Conservation (phyloP, 2,329 filamentous ascomycete genomes). For the Ceratocystiopsis minuta region DNA sequence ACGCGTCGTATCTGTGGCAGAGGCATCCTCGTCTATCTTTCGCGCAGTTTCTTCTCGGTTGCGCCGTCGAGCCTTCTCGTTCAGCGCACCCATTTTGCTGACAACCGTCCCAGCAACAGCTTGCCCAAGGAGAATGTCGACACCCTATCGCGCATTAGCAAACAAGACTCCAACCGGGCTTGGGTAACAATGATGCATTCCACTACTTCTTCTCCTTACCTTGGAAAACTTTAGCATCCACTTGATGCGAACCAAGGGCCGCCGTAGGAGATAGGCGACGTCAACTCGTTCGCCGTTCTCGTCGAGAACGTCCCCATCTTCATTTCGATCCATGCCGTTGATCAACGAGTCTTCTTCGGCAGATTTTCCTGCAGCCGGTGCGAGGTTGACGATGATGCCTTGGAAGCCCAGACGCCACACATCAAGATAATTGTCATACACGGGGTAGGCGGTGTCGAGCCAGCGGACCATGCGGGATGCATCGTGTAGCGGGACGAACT, state of each 20-base stretch:
- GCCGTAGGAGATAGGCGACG: constrained; percentile 80
- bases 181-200: too few relatives aligned
- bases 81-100: constrained; percentile 49
- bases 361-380: constrained; percentile 36
- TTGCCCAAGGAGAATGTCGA: constrained; percentile 36
- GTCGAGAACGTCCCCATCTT: constrained; percentile 48
- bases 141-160: constrained; percentile 22
- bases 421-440: constrained; percentile 73
- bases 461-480: constrained; percentile 57
- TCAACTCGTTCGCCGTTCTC: constrained; percentile 78
- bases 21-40: constrained; percentile 66
- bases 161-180: too few relatives aligned
- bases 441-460: constrained; percentile 58
- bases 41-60: constrained; percentile 52
- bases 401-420: constrained; percentile 90
- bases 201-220: constrained; percentile 22
- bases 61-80: constrained; percentile 54
- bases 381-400: constrained; percentile 83
- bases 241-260: constrained; percentile 74
- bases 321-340: constrained; percentile 40
- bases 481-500: constrained; percentile 58
- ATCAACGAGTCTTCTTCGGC: constrained; percentile 44
- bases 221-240: constrained; percentile 72
- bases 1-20: constrained; percentile 62
- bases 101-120: constrained; percentile 39